Conservation (phyloP, 2,329 filamentous ascomycete species). For the Colletotrichum sp. region DNA sequence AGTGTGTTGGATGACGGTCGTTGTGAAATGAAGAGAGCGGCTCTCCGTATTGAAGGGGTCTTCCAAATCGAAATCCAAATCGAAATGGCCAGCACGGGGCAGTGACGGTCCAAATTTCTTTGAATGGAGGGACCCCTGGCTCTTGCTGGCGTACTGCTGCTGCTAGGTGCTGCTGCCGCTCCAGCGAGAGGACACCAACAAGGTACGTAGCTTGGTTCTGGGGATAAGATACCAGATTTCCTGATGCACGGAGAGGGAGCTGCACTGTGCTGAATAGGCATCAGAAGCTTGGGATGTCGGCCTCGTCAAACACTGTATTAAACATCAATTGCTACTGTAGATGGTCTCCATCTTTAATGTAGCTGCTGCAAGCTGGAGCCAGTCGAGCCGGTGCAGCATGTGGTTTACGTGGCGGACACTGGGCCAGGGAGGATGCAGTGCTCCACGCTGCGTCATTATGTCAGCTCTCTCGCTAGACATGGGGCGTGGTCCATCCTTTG, state of each 20-base stretch:
- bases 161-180: background rate
- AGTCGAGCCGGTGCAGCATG: background rate
- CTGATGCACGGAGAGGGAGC: background rate
- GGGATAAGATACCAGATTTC: background rate
- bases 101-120: conserved; percentile 23
- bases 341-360: background rate
- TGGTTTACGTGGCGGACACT: conserved; percentile 15
- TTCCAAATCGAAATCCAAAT: background rate
- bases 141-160: background rate
- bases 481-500: background rate
- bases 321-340: background rate
- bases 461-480: background rate
- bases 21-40: conserved; percentile 19
- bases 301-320: background rate
- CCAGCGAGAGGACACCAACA: background rate
- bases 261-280: background rate
- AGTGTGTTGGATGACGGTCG: background rate
- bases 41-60: background rate
- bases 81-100: conserved; percentile 15
- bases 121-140: conserved; percentile 16
- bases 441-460: background rate
- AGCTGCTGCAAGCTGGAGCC: conserved; percentile 5
- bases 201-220: background rate
- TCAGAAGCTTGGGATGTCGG: background rate
- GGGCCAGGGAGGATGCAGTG: background rate